phyloP scores from a whole-genome alignment of 768 basidiomycete genomes.

The Mycena rosella region DNA sequence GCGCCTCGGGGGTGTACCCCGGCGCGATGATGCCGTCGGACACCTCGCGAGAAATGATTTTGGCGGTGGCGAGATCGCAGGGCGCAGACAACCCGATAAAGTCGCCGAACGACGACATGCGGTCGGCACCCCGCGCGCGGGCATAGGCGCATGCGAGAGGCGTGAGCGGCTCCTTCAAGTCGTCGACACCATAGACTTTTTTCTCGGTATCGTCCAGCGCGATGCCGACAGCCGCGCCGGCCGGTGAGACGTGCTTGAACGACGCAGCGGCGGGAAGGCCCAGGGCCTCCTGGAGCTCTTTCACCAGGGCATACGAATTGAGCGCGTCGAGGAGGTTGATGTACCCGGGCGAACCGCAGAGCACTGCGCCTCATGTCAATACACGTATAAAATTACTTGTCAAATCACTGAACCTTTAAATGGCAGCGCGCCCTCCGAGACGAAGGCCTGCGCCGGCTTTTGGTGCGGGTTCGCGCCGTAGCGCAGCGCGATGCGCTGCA shows the following conservation, averaged over 20 bases:
- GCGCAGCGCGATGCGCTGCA: constrained; percentile 88
- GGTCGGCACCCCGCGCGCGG: constrained; percentile 95
- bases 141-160: constrained; percentile 95
- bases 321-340: constrained; percentile 98
- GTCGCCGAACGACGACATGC: constrained; percentile 99
- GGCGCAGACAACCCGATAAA: constrained; percentile 95
- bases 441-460: constrained; percentile 97
- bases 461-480: constrained; percentile 99
- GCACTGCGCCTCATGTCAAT: constrained; percentile 60
- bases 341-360: constrained; percentile 96
- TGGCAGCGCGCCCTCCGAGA: constrained; percentile 88
- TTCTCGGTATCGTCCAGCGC: constrained; percentile 87
- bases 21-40: constrained; percentile 99
- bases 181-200: constrained; percentile 96
- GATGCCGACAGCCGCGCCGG: constrained; percentile 94
- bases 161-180: constrained; percentile 90
- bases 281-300: constrained; percentile 90
- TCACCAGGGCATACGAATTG: constrained; percentile 96
- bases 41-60: constrained; percentile 98
- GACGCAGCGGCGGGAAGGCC: constrained; percentile 95
- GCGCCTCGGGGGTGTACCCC: constrained; percentile 87
- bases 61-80: constrained; percentile 95
- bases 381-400: neutral
- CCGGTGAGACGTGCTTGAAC: constrained; percentile 99
- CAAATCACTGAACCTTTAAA: constrained; percentile 79